phyloP scores from a whole-genome alignment of 129 eudicot species.

The Tagetes erecta region DNA sequence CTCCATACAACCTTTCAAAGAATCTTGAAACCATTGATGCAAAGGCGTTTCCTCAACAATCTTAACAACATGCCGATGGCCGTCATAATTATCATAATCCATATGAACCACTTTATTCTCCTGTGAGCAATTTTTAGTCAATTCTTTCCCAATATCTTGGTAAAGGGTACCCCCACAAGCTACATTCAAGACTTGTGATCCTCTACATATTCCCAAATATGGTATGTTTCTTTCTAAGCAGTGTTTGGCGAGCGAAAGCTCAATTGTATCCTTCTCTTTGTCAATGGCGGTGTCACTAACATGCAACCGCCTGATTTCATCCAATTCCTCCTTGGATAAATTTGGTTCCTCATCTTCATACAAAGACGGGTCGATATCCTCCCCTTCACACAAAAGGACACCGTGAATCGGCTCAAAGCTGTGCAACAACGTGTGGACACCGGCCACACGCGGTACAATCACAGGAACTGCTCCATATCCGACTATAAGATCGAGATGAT shows the following conservation, averaged over 20 bases:
- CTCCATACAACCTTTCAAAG: constrained; percentile 59
- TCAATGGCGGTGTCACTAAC: constrained; percentile 85
- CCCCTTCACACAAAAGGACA: constrained; percentile 95
- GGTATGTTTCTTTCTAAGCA: constrained; percentile 92
- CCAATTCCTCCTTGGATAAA: constrained; percentile 60
- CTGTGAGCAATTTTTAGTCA: constrained; percentile 30
- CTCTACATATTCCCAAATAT: constrained; percentile 86
- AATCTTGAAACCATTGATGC: constrained; percentile 71
- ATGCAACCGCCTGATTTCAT: constrained; percentile 62
- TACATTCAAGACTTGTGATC: constrained; percentile 84
- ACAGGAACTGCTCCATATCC: constrained; percentile 94
- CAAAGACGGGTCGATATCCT: constrained; percentile 83
- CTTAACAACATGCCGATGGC: constrained; percentile 73
- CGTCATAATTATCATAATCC: constrained; percentile 84
- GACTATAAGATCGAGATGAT: constrained; percentile 88
- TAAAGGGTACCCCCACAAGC: constrained; percentile 94
- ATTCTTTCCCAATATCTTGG: constrained; percentile 75
- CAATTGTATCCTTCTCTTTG: constrained; percentile 86
- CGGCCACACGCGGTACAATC: constrained; percentile 82
- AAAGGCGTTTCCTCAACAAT: constrained; percentile 70
- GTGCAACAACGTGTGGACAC: constrained; percentile 68
- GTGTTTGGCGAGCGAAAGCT: constrained; percentile 69
- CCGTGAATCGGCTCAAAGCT: constrained; percentile 97
- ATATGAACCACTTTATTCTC: constrained; percentile 62
- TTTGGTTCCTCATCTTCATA: constrained; percentile 49